Base-by-base conservation (phyloP, 148 eudicot genomes). In the Chenopodium quinoa region DNA sequence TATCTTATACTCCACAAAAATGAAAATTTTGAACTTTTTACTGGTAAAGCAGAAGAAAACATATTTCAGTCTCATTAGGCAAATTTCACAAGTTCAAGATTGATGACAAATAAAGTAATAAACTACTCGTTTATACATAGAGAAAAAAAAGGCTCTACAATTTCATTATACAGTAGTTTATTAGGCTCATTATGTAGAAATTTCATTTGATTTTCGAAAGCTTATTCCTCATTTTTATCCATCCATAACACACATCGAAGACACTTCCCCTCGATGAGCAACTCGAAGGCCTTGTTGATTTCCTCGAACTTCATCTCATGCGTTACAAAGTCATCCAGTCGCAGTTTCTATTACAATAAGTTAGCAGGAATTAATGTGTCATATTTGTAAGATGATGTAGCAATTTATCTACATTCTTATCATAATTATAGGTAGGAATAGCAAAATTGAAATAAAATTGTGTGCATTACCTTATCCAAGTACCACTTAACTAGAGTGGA, bases 401-500 rank as follows among this genome's bases (percentile, higher is more conserved):
- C 44, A 40, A 40, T 5, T 40, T 40, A 40, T 48, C 14, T 50
- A 50, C 62, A 17, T 56, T 56, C 16, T 56, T 20, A 56, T 56
- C 62, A 56, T 56, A 13, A 56, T 16, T 4, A 56, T 16, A 56
- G 62, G 17, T 56, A 12, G 22, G 22, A 56, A 17, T 14, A 17
- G 62, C 4, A 56, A 17, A 56, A 56, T 2, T 50, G 1, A 4
- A 34, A 40, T 10, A 72, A 65, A 52, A 48, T 66, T 62, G 67
- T 12, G 7, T n/a, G 25, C 0, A 46, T 72, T 86, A 93, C 98
- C 97, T 91, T 90, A 79, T 93, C 90, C 84, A 92, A 52, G 86
- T 95, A 95, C 78, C 91, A 90, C 78, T 92, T 88, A 29, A 89
- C 80, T 50, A 93, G 89, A 54, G 90, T 86, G 23, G 94, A 89